A percentile compares a stretch with the other conserved stretches of the same genome.
Evolutionary conservation across 2,329 filamentous ascomycete genomes (phyloP).

Genomic region (Penicillium sp.): DNA sequence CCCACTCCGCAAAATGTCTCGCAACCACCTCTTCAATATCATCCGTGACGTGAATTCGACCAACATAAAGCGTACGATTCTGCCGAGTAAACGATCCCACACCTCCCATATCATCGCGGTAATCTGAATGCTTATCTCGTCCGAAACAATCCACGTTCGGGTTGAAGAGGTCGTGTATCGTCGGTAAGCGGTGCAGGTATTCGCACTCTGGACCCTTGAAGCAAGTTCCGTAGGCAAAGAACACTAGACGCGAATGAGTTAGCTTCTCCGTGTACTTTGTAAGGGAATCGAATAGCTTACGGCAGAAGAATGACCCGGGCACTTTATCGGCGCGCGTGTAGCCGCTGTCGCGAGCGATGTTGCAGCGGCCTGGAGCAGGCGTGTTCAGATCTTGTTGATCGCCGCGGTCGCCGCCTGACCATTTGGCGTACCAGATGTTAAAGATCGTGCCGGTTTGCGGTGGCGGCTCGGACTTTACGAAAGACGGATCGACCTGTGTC

Average conservation of each 20-base stretch:
- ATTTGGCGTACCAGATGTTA: constrained; percentile 99
- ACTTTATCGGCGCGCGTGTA: constrained; percentile 75
- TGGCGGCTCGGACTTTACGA: constrained; percentile 76
- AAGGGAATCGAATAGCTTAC: neutral
- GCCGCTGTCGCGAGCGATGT: constrained; percentile 71
- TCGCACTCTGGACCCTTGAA: constrained; percentile 89
- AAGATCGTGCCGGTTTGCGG: constrained; percentile 92
- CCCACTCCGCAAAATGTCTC: constrained; percentile 95
- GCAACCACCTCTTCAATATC: constrained; percentile 87
- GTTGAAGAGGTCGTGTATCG: constrained; percentile 83
- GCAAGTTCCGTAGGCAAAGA: constrained; percentile 37
- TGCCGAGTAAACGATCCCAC: constrained; percentile 81
- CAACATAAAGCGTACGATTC: constrained; percentile 90
- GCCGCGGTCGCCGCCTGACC: constrained; percentile 90
- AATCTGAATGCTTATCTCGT: constrained; percentile 22
- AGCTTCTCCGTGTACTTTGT: neutral
- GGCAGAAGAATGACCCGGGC: constrained; percentile 80
- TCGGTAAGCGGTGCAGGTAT: constrained; percentile 84
- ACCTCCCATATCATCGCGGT: constrained; percentile 67
- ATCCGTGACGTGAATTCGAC: constrained; percentile 89
- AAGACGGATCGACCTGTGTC: constrained; percentile 81
- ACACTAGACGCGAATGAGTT: constrained; percentile 44
- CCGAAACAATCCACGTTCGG: constrained; percentile 95
- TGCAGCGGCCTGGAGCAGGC: constrained; percentile 79
- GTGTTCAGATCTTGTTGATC: constrained; percentile 83